Percentiles rank a stretch among this genome's conserved stretches.
These are phyloP conservation scores for Leishmania major DNA, from an alignment of 208 protist genomes.

Conservation along the genomic window DNA sequence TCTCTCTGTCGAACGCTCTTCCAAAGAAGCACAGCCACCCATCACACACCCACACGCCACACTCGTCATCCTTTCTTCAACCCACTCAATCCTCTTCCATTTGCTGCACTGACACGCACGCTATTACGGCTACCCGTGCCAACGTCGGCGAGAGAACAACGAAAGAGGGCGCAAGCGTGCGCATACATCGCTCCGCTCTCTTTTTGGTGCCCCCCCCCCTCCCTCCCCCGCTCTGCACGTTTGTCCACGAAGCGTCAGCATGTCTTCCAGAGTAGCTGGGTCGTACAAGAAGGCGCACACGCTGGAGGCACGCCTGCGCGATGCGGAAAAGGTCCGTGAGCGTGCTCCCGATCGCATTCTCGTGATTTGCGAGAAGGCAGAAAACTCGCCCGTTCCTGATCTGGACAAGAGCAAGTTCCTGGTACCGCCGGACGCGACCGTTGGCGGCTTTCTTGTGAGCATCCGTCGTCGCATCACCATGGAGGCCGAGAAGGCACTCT, in stretches of 20 bases:
- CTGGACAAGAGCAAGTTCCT: conserved; percentile 94
- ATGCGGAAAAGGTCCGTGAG: conserved; percentile 64
- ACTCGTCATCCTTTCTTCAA: not conserved
- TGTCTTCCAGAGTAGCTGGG: conserved; percentile 26
- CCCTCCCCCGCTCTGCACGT: not conserved
- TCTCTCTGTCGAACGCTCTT: not conserved
- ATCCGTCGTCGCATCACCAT: conserved; percentile 94
- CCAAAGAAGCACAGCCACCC: not conserved
- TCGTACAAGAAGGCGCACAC: conserved; percentile 65
- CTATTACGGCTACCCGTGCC: not conserved
- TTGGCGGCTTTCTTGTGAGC: conserved; percentile 94
- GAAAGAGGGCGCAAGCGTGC: not conserved
- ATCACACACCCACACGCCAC: not conserved
- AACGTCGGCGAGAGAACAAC: not conserved
- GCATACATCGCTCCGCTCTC: not conserved
- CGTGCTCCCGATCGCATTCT: conserved; percentile 83
- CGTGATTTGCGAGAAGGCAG: conserved; percentile 94
- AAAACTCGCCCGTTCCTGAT: conserved; percentile 87
- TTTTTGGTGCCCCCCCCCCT: not conserved
- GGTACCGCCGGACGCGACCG: conserved; percentile 86
- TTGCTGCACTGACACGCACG: not conserved
- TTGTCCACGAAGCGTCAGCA: not conserved
- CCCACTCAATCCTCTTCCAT: not conserved
- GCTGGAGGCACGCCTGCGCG: conserved; percentile 71
- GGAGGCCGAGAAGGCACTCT: conserved; percentile 91